Evolutionary conservation across 208 protist species (phyloP), one percentile per base, ranked within the genome.

Genomic region (Naegleria lovaniensis): DNA sequence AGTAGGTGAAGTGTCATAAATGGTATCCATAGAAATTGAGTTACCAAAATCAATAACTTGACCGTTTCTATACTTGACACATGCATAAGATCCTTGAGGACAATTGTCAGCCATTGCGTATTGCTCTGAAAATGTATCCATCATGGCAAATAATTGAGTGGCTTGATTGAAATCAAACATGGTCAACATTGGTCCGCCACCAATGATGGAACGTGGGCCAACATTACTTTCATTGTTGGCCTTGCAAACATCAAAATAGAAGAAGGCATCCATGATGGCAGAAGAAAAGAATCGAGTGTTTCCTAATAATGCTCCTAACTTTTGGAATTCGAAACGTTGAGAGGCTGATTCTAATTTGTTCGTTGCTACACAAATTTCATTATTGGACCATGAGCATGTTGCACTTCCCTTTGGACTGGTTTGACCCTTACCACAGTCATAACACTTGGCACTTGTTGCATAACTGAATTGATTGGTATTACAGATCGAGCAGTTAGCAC

Each of bases 231-330:
- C 19, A 67, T 67, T 67, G 43, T 48, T 48, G 43, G 43, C 58
- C 29, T 79, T 79, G n/a, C 67, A 79, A 29, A 79, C n/a, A 33
- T 79, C 67, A 79, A 79, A 79, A 33, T 79, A 79, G 67, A 79
- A 79, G 5, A n/a, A 79, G 29, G 29, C 29, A 9, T 79, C 67
- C 7, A 79, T 25, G 16, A 36, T 36, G 16, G 67, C 6, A 36
- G 29, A 2, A 9, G 13, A 36, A 9, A 36, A 79, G 16, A 29
- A 29, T 15, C 29, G 19, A 33, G 29, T 33, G 7, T 9, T 33
- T 15, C 29, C 16, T 79, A 79, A 36, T 36, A 79, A 36, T 79
- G 19, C 67, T 36, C 67, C 25, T 36, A 79, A 79, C 67, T 79
- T 79, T 36, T 79, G 19, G 6, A 79, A 36, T 36, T 79, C 25